Evolutionary conservation across 805 yeast genomes (phyloP).

Genomic region (Starmerella ratchasimensis): DNA sequence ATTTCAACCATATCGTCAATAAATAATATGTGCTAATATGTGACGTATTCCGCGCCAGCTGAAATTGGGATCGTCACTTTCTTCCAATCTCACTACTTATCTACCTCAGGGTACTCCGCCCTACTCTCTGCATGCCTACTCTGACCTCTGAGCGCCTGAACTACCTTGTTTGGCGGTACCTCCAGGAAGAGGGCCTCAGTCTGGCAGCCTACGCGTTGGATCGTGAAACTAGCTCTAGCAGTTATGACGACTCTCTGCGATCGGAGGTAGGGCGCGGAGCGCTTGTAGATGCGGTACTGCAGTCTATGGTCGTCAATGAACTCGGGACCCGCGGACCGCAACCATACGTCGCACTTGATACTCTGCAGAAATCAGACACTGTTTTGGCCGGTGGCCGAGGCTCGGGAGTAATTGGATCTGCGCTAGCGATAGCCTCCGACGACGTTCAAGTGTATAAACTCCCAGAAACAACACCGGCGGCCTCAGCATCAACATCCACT

Average conservation of each 20-base stretch:
- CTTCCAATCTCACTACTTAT: no score
- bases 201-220: slow-evolving; percentile 69
- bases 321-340: slow-evolving; percentile 32
- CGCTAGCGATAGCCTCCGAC: neutral
- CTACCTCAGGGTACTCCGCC: no score
- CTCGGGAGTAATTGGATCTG: neutral
- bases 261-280: slow-evolving; percentile 60
- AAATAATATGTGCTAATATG: no score
- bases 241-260: slow-evolving; percentile 38
- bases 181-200: slow-evolving; percentile 59
- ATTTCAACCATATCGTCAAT: no score
- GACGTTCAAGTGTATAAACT: neutral
- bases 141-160: slow-evolving; percentile 71
- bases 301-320: slow-evolving; percentile 67
- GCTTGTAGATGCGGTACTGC: slow-evolving; percentile 68
- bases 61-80: no score
- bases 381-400: neutral
- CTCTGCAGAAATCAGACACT: neutral
- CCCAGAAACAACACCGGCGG: neutral
- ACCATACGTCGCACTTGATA: neutral
- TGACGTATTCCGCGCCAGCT: no score
- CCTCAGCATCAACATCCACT: no score
- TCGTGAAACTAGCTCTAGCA: slow-evolving; percentile 52
- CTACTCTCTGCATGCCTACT: slow-evolving; percentile 13
- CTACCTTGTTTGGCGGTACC: slow-evolving; percentile 82